Conservation (phyloP, 306 rosid genomes). For the Prinsepia uniflora region DNA sequence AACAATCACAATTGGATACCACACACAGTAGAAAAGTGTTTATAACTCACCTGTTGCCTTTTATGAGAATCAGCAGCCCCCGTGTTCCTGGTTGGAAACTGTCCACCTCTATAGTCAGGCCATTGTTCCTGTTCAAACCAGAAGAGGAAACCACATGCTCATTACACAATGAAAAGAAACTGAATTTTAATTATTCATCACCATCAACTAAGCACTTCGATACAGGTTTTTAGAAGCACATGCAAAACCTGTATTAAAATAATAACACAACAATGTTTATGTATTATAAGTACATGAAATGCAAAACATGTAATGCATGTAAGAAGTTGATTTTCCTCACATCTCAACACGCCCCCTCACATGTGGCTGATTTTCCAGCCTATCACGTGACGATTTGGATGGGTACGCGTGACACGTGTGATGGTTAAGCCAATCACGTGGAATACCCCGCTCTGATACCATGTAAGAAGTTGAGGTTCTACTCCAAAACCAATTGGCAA, state of each 20-base stretch:
- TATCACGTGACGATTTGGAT: too few species aligned
- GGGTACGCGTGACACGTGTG: too few species aligned
- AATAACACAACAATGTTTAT: background rate
- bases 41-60: constrained; percentile 61
- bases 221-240: background rate
- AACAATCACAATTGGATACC: constrained; percentile 1
- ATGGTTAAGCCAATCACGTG: too few species aligned
- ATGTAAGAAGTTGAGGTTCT: too few species aligned
- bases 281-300: background rate
- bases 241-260: background rate
- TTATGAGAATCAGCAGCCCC: constrained; percentile 56
- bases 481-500: too few species aligned
- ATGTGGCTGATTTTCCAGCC: too few species aligned
- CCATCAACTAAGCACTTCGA: background rate
- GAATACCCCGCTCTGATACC: too few species aligned
- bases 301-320: background rate
- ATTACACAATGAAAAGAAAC: constrained; percentile 20
- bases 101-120: constrained; percentile 65
- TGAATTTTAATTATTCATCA: background rate
- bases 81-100: constrained; percentile 53
- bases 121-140: constrained; percentile 59
- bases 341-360: too few species aligned
- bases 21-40: constrained; percentile 9
- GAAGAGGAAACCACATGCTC: constrained; percentile 22
- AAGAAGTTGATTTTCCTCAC: too few species aligned